These are phyloP conservation scores for Blastocystis sp. DNA, from an alignment of 352 stramenopile genomes.

Conservation along the genomic window DNA sequence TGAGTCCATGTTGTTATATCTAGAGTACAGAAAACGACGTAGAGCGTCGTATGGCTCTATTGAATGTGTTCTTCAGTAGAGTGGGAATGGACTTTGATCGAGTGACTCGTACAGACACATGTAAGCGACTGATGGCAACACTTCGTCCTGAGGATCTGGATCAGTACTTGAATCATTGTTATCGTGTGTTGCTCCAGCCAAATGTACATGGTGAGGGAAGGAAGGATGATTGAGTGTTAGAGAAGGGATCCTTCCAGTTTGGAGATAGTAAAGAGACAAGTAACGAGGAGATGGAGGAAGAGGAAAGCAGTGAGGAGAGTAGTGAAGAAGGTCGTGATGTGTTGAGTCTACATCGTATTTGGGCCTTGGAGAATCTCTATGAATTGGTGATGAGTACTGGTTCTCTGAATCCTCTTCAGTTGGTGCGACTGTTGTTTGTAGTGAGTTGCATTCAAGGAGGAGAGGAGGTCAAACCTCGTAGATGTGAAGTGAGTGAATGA, in stretches of 20 bases:
- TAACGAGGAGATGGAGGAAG: neutral
- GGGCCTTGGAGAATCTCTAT: conserved; percentile 25
- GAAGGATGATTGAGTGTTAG: neutral
- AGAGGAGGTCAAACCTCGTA: neutral
- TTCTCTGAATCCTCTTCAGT: neutral
- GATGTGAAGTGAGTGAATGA: neutral
- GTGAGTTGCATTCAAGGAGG: neutral
- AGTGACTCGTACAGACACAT: neutral
- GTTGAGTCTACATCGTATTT: neutral
- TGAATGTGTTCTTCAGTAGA: neutral
- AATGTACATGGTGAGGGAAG: neutral
- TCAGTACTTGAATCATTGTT: neutral
- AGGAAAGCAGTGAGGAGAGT: neutral
- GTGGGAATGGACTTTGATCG: conserved; percentile 36
- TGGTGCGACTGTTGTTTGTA: neutral
- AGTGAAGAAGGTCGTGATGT: neutral
- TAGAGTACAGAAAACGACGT: neutral
- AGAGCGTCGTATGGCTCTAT: neutral
- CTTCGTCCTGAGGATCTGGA: neutral
- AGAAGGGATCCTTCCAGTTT: neutral
- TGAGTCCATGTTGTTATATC: neutral
- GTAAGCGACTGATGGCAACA: conserved; percentile 1
- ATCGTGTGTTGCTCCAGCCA: conserved; percentile 18
- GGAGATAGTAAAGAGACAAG: neutral
- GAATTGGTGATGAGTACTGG: neutral